Evolutionary conservation across 768 basidiomycete species (phyloP).

Genomic region (Leccinum truebloodii): DNA sequence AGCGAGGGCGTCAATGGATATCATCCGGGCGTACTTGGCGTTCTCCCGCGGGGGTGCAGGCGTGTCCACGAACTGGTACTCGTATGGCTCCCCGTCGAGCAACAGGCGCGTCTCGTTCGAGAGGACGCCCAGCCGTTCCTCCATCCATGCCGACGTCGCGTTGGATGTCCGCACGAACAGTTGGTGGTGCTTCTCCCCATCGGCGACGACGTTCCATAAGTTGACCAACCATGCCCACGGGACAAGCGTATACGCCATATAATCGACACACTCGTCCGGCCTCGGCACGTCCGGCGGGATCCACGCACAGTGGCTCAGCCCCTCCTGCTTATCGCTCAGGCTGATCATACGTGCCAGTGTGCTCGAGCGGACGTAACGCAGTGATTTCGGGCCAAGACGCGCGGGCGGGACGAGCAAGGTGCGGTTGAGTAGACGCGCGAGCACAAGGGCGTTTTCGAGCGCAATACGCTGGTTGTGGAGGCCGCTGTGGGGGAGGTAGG

Average conservation of each 20-base stretch:
- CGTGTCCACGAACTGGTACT: constrained; percentile 34
- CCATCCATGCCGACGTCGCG: constrained; percentile 39
- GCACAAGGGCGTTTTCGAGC: constrained; percentile 80
- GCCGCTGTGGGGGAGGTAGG: constrained; percentile 82
- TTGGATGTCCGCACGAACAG: constrained; percentile 51
- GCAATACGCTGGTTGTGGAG: constrained; percentile 88
- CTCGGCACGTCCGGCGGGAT: constrained; percentile 35
- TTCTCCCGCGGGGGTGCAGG: constrained; percentile 7
- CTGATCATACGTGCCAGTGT: constrained; percentile 45
- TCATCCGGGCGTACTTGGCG: constrained; percentile 7
- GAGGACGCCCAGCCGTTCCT: constrained; percentile 26
- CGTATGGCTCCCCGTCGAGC: constrained; percentile 58
- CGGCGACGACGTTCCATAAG: constrained; percentile 38
- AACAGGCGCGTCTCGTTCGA: constrained; percentile 46
- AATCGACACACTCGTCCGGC: constrained; percentile 61
- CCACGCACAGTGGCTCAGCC: constrained; percentile 51
- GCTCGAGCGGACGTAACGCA: constrained; percentile 60
- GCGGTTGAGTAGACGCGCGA: constrained; percentile 68
- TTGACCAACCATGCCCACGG: constrained; percentile 75
- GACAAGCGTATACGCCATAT: constrained; percentile 59
- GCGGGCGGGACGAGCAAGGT: constrained; percentile 80
- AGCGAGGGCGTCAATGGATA: constrained; percentile 16
- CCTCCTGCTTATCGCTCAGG: constrained; percentile 49
- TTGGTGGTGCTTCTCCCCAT: constrained; percentile 29
- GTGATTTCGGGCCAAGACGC: constrained; percentile 59